phyloP scores from a whole-genome alignment of 2,329 filamentous ascomycete species.

The Arthrinium phaeospermum region DNA sequence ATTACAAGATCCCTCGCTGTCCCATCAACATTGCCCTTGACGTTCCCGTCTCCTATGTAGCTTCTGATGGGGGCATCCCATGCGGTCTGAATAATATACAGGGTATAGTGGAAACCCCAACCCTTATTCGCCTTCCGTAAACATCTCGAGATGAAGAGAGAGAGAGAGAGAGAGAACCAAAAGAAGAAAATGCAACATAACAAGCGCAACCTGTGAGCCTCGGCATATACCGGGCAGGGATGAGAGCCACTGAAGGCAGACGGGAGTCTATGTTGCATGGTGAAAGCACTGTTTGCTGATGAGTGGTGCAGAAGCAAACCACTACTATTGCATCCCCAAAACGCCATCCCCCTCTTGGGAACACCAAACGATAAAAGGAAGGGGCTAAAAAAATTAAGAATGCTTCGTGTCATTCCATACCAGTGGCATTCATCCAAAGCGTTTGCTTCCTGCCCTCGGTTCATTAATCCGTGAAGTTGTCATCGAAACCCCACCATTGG shows the following conservation, averaged over 20 bases:
- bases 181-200: neutral
- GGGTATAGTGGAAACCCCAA: conserved; percentile 7
- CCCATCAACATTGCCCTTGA: neutral
- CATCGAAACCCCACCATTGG: neutral
- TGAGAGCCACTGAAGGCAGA: neutral
- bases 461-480: conserved; percentile 10
- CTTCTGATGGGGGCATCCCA: conserved; percentile 5
- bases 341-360: conserved; percentile 2
- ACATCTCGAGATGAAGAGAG: neutral
- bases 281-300: conserved; percentile 1
- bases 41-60: neutral
- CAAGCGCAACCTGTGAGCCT: neutral
- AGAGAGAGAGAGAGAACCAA: neutral
- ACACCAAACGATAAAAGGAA: neutral
- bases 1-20: neutral
- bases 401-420: conserved; percentile 11
- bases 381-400: neutral
- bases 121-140: conserved; percentile 7
- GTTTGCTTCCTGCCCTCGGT: neutral
- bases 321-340: conserved; percentile 1
- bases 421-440: conserved; percentile 1
- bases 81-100: conserved; percentile 9
- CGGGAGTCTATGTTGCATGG: neutral
- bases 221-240: neutral
- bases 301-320: neutral